Conservation (phyloP, 2,329 filamentous ascomycete species). For the Parafenestella ontariensis region DNA sequence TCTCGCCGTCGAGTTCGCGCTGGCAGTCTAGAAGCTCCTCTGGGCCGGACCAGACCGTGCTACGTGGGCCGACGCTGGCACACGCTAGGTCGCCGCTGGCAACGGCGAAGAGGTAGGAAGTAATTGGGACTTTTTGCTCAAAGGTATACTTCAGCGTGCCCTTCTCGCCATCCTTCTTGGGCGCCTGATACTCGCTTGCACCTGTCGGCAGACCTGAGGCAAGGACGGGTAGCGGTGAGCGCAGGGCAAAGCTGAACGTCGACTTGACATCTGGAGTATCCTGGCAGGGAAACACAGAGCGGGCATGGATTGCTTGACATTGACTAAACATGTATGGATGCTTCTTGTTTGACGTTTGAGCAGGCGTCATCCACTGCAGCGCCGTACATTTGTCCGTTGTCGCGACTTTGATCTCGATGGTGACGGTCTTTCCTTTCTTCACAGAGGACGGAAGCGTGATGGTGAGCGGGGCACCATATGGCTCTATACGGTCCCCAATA, state of each 20-base stretch:
- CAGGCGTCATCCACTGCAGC: constrained; percentile 92
- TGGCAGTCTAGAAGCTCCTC: constrained; percentile 84
- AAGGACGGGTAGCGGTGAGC: constrained; percentile 86
- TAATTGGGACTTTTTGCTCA: constrained; percentile 89
- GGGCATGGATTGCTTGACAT: constrained; percentile 94
- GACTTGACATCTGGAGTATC: constrained; percentile 98
- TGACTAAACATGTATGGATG: constrained; percentile 98
- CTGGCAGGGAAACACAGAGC: constrained; percentile 94
- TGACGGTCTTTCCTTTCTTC: constrained; percentile 55
- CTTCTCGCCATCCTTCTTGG: constrained; percentile 60
- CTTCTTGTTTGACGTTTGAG: constrained; percentile 93
- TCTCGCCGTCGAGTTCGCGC: constrained; percentile 90
- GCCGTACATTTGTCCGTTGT: constrained; percentile 91
- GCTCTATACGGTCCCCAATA: constrained; percentile 72
- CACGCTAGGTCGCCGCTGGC: constrained; percentile 83
- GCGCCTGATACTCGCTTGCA: constrained; percentile 56
- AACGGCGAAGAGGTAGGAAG: constrained; percentile 92
- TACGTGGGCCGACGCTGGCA: constrained; percentile 85
- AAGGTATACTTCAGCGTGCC: constrained; percentile 77
- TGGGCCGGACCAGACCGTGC: constrained; percentile 83
- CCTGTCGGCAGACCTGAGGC: constrained; percentile 78
- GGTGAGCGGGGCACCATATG: constrained; percentile 75
- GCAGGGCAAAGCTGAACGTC: constrained; percentile 89
- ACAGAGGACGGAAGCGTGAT: constrained; percentile 61
- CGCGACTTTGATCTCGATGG: constrained; percentile 62